These are phyloP conservation scores for Scheffersomyces lignicola DNA, from an alignment of 1,139 yeast genomes.

Conservation along the genomic window DNA sequence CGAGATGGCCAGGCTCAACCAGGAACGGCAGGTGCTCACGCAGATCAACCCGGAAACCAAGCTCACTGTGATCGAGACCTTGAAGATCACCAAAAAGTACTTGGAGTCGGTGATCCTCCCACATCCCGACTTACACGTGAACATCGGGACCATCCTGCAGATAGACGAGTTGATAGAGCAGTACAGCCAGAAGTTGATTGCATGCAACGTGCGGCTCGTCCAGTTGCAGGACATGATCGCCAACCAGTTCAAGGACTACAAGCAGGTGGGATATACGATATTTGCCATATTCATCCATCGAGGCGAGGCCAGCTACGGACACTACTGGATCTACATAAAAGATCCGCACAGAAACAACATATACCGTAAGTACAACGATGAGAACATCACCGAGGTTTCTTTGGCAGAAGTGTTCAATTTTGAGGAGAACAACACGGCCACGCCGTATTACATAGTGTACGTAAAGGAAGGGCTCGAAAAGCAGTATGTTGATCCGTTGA, in stretches of 20 bases:
- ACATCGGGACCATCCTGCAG: constrained; percentile 31
- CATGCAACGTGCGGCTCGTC: constrained; percentile 26
- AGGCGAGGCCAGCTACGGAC: constrained; percentile 96
- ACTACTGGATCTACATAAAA: constrained; percentile 90
- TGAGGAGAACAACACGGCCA: constrained; percentile 74
- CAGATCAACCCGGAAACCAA: constrained; percentile 47
- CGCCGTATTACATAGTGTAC: constrained; percentile 89
- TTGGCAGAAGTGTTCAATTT: constrained; percentile 76
- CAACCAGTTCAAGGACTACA: constrained; percentile 60
- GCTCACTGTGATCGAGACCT: constrained; percentile 48
- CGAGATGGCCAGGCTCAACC: constrained; percentile 46
- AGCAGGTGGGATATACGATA: constrained; percentile 69
- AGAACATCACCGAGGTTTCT: constrained; percentile 77
- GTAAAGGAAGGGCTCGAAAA: constrained; percentile 63
- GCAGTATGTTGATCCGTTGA: constrained; percentile 68
- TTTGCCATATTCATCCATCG: constrained; percentile 94
- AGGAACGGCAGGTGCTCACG: constrained; percentile 41
- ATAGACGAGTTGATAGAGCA: constrained; percentile 14
- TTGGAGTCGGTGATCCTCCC: constrained; percentile 34
- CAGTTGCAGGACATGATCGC: constrained; percentile 47
- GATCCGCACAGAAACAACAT: constrained; percentile 64
- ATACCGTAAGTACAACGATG: constrained; percentile 92
- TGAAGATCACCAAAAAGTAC: constrained; percentile 57
- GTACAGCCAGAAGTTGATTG: constrained; percentile 20
- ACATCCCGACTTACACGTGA: constrained; percentile 25